Evolutionary conservation across 495 filamentous ascomycete species (phyloP), one percentile per base, ranked within the genome.

Genomic region (Tuber umbilicatum): DNA sequence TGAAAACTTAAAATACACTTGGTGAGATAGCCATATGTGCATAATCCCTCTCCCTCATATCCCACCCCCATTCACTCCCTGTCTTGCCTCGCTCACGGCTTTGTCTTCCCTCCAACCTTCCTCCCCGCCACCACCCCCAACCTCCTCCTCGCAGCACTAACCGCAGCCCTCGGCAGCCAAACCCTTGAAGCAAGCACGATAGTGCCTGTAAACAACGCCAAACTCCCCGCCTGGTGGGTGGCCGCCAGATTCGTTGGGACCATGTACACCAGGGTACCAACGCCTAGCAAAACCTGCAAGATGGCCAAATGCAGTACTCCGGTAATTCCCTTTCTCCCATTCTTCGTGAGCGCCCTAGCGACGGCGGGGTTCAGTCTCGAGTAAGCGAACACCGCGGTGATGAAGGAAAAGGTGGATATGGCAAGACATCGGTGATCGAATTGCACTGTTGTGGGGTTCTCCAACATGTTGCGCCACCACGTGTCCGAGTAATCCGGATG

Each of bases 401-500:
- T 88, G 73, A 90, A 88, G 27, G 90, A 90, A 85, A 97, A 97
- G 12, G 96, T 97, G 2, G 91, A 93, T 71, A 88, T 92, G 69
- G 95, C 95, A 27, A 97, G 86, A 75, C 94, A 91, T n/a, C 95
- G 90, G 85, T 99, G 95, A 83, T 99, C 92, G 38, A 99, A 88
- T 83, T 99, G 95, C 16, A 97, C 95, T 14, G 94, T 86, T 0
- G 92, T 93, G 14, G 95, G 96, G 84, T 99, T 99, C 86, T 97
- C 95, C 17, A 97, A 90, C 88, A 93, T 90, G 86, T 98, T 99
- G 76, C 95, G 89, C 95, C 95, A 99, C 89, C 90, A 92, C 50
- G 97, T 84, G 81, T 99, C 95, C 43, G 89, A 89, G 35, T 85
- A 79, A 82, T 97, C 93, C 60, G 89, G 86, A 69, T 86, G 87